Percentiles rank a stretch among this genome's conserved stretches.
These are phyloP conservation scores for Ceratocystis albifundus DNA, from an alignment of 2,329 filamentous ascomycete genomes.

Conservation along the genomic window DNA sequence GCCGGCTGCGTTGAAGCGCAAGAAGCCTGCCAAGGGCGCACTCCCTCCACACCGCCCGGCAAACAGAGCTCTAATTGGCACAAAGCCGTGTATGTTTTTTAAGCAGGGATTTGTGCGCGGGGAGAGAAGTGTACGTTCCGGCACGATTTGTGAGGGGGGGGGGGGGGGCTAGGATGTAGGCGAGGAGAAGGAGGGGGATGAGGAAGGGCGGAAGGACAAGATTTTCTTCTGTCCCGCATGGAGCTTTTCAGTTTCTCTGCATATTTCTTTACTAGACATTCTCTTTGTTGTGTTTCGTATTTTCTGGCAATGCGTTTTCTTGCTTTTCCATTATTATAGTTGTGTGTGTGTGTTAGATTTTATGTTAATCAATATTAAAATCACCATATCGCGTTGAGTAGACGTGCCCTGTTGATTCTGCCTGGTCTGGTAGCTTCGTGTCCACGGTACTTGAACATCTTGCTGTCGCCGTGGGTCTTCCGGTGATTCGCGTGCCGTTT, in stretches of 20 bases:
- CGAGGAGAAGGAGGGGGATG: neutral
- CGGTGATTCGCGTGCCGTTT: constrained; percentile 2
- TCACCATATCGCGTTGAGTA: neutral
- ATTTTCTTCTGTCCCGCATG: neutral
- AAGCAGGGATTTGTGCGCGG: constrained; percentile 58
- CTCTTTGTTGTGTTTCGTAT: neutral
- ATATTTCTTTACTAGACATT: neutral
- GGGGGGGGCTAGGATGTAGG: neutral
- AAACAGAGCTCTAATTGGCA: constrained; percentile 50
- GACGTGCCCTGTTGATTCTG: neutral
- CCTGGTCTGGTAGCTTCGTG: neutral
- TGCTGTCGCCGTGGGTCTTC: neutral
- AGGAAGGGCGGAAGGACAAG: neutral
- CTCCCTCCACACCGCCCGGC: constrained; percentile 35
- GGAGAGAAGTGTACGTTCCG: constrained; percentile 64
- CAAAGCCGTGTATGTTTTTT: constrained; percentile 59
- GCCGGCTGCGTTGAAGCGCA: constrained; percentile 29
- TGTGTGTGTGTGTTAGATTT: neutral
- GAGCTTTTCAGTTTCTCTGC: neutral
- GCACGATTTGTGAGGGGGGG: constrained; percentile 40
- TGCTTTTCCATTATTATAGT: neutral
- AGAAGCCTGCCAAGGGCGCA: constrained; percentile 34
- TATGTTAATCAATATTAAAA: neutral
- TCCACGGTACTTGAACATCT: neutral
- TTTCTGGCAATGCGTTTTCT: neutral